Percentiles rank a stretch among this genome's conserved stretches.
Conservation (phyloP, 208 protist genomes). For the Acanthamoeba polyphaga region DNA sequence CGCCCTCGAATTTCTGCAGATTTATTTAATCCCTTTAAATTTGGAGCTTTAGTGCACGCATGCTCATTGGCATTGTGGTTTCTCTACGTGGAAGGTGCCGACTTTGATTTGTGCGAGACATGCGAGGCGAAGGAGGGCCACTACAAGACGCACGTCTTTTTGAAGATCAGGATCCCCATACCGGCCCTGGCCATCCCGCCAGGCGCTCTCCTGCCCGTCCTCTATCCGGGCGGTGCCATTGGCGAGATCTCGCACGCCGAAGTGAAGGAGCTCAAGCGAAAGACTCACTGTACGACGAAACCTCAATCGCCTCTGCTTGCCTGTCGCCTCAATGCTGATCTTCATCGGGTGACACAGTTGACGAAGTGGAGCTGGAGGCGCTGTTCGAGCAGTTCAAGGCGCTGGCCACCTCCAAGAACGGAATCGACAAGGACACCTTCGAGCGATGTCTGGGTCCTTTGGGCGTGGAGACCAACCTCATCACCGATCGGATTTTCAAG, state of each 20-base stretch:
- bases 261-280: constrained; percentile 61
- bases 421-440: constrained; percentile 81
- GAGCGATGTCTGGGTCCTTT: constrained; percentile 81
- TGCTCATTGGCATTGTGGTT: neutral
- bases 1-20: constrained; percentile 36
- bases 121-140: constrained; percentile 56
- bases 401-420: constrained; percentile 51
- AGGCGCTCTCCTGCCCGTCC: constrained; percentile 61
- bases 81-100: constrained; percentile 24
- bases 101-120: constrained; percentile 57
- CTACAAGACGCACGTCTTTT: constrained; percentile 65
- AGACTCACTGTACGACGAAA: constrained; percentile 71
- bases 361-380: constrained; percentile 79
- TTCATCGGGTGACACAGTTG: neutral
- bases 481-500: constrained; percentile 83
- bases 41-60: neutral
- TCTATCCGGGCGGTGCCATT: constrained; percentile 53
- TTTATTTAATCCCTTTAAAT: neutral
- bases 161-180: constrained; percentile 76
- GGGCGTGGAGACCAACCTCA: constrained; percentile 79
- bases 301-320: neutral
- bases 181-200: constrained; percentile 56
- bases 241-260: constrained; percentile 46
- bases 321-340: neutral
- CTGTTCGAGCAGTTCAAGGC: constrained; percentile 80